These are phyloP conservation scores for Candida pseudoglaebosa DNA, from an alignment of 805 yeast genomes.

Conservation along the genomic window DNA sequence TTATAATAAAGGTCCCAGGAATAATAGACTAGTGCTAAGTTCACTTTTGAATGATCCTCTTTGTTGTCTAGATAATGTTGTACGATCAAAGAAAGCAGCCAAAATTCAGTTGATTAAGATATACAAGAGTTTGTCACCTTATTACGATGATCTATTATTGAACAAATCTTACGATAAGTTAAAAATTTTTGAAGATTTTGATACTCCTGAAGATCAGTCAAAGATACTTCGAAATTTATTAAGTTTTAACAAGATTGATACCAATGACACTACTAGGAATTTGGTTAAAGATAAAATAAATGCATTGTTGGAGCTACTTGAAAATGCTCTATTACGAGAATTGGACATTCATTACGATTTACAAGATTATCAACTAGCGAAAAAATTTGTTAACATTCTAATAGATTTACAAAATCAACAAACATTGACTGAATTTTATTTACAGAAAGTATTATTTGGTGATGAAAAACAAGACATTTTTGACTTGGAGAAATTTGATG, in stretches of 20 bases:
- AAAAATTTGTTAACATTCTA: constrained; percentile 31
- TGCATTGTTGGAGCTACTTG: constrained; percentile 62
- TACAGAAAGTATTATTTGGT: constrained; percentile 40
- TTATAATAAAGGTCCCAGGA: too few relatives aligned
- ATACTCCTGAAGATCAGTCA: constrained; percentile 52
- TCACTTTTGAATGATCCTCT: constrained; percentile 22
- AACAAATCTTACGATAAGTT: constrained; percentile 41
- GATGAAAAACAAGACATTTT: constrained; percentile 28
- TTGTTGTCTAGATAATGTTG: constrained; percentile 28
- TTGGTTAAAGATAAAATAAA: constrained; percentile 41
- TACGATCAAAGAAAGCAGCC: constrained; percentile 27
- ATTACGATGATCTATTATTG: constrained; percentile 43
- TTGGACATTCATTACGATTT: constrained; percentile 55
- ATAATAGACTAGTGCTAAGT: too few relatives aligned
- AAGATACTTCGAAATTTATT: constrained; percentile 38
- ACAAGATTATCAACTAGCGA: constrained; percentile 39
- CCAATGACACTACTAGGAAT: constrained; percentile 23
- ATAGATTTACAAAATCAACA: constrained; percentile 36
- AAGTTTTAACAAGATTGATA: constrained; percentile 34
- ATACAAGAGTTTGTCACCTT: constrained; percentile 35
- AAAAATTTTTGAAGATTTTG: constrained; percentile 42
- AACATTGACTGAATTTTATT: constrained; percentile 40
- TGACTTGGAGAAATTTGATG: constrained; percentile 24
- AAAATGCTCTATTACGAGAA: constrained; percentile 66
- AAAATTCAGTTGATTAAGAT: constrained; percentile 37